These are phyloP conservation scores for Teratosphaeria destructans DNA, from an alignment of 2,329 filamentous ascomycete genomes.

Conservation along the genomic window DNA sequence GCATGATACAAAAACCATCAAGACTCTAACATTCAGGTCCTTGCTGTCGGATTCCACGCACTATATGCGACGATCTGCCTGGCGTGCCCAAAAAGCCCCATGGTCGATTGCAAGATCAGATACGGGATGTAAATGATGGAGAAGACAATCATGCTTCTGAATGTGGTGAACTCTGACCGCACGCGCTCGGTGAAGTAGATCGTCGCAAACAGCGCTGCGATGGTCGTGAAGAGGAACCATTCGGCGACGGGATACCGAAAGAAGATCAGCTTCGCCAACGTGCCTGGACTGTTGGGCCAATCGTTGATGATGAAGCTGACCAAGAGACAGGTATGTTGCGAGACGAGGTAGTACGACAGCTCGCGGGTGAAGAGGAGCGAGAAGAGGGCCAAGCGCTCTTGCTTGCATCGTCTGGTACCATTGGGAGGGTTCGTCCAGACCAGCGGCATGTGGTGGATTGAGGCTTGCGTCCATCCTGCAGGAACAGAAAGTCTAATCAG, in stretches of 20 bases:
- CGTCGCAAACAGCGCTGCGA: slow-evolving; percentile 31
- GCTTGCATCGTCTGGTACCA: slow-evolving; percentile 26
- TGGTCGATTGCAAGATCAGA: slow-evolving; percentile 33
- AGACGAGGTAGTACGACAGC: slow-evolving; percentile 39
- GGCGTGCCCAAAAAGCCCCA: slow-evolving; percentile 39
- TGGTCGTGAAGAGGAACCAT: slow-evolving; percentile 23
- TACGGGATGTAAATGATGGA: slow-evolving; percentile 35
- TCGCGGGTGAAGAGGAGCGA: slow-evolving; percentile 38
- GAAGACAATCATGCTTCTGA: slow-evolving; percentile 33
- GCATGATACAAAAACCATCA: neutral
- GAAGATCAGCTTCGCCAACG: slow-evolving; percentile 34
- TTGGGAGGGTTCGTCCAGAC: slow-evolving; percentile 32
- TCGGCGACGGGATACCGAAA: slow-evolving; percentile 39
- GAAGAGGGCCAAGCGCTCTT: slow-evolving; percentile 34
- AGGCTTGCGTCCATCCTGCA: slow-evolving; percentile 40
- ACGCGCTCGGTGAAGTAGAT: slow-evolving; percentile 38
- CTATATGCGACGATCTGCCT: slow-evolving; percentile 37
- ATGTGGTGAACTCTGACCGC: slow-evolving; percentile 36
- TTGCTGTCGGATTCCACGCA: slow-evolving; percentile 39
- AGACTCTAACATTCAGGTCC: neutral
- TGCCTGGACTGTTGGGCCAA: slow-evolving; percentile 30
- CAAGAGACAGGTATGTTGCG: slow-evolving; percentile 39
- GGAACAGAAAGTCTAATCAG: neutral
- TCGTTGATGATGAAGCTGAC: slow-evolving; percentile 36
- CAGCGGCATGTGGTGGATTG: slow-evolving; percentile 32